phyloP scores from a whole-genome alignment of 495 filamentous ascomycete species.

The Beverwykella pulmonaria region DNA sequence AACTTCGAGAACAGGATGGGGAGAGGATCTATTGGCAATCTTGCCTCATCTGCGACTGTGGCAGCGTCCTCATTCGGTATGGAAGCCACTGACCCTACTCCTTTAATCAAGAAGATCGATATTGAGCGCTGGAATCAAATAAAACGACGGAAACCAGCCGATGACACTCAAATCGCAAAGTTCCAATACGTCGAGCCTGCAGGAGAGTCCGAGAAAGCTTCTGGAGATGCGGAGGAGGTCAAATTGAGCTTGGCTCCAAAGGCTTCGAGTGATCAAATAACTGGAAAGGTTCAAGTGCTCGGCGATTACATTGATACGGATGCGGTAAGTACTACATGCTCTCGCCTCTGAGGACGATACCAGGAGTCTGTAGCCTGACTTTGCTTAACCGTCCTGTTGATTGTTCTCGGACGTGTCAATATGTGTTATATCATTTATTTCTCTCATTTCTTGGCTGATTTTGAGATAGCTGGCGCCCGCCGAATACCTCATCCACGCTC shows the following conservation, averaged over 20 bases:
- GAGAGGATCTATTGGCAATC: constrained; percentile 50
- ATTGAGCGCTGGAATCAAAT: constrained; percentile 35
- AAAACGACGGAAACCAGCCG: not conserved
- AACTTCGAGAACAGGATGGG: constrained; percentile 57
- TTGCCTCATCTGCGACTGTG: constrained; percentile 50
- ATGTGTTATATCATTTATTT: too few species aligned
- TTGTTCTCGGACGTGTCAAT: too few species aligned
- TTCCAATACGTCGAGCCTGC: constrained; percentile 35
- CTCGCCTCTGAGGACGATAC: too few species aligned
- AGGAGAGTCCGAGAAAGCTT: not conserved
- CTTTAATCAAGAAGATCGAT: constrained; percentile 40
- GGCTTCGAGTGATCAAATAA: constrained; percentile 8
- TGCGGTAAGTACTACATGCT: not conserved
- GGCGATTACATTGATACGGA: constrained; percentile 53
- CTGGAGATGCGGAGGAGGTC: not conserved
- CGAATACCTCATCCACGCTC: constrained; percentile 40
- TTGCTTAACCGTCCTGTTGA: too few species aligned
- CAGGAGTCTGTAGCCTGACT: too few species aligned
- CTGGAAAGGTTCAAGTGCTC: constrained; percentile 45
- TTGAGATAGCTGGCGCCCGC: constrained; percentile 40
- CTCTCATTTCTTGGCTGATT: not conserved
- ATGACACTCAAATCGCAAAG: not conserved
- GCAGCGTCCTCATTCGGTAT: constrained; percentile 51
- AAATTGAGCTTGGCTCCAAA: not conserved
- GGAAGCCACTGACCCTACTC: constrained; percentile 44